Evolutionary conservation across 306 rosid species (phyloP), one percentile per base, ranked within the genome.

Genomic region (Quillaja saponaria): DNA sequence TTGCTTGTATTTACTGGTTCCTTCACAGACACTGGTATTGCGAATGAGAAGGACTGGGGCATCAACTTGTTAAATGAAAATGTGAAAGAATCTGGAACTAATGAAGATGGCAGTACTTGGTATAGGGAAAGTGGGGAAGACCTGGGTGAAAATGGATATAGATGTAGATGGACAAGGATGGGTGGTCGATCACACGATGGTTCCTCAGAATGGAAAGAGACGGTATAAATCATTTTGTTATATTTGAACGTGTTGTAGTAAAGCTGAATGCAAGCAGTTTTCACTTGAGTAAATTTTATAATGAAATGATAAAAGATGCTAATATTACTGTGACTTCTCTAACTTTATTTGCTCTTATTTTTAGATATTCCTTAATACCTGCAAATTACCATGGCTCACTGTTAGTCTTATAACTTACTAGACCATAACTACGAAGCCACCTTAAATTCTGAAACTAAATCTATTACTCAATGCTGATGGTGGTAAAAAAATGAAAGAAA

Each of bases 91-190:
- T 71, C 98, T 0, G 98, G 96, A 10, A 91, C 95, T 37, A 91
- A 88, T 73, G 98, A 92, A 74, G 98, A 92, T 81, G 96, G 90
- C 63, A 88, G 95, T 59, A 82, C 88, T 71, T 92, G 98, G 98
- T 86, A 82, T 58, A 75, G 87, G 34, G 95, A 92, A 79, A 88
- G 87, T 58, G 90, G 85, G 52, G 95, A 88, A 67, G 98, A 92
- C 54, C 71, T 86, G 34, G 95, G 86, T 40, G 80, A 81, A 58
- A 92, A 87, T 81, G 98, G 98, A 63, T 88, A 71, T 82, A 84
- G 98, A 92, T 84, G 96, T 79, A 81, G 98, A 78, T 88, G 98
- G 96, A 88, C 98, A 68, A 82, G 88, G 82, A 88, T 91, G 98
- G 94, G 98, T 38, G 98, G 98, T 62, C 81, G 59, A 59, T 91